A percentile compares a stretch with the other conserved stretches of the same genome.
Evolutionary conservation across 2,329 filamentous ascomycete genomes (phyloP).

Genomic region (Clarireedia homoeocarpa): DNA sequence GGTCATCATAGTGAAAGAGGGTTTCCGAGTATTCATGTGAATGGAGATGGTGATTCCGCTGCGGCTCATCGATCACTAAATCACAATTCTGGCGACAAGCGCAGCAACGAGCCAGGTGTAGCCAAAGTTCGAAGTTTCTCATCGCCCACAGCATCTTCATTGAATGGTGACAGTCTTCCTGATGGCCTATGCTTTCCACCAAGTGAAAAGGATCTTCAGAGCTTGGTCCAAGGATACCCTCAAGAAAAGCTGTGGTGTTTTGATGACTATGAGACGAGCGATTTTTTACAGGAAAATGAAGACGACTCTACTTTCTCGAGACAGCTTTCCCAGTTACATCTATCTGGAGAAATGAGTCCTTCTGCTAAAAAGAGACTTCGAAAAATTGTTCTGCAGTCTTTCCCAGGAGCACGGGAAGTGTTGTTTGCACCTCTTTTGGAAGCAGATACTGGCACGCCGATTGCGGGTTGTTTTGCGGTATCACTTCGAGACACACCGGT

Average conservation of each 20-base stretch:
- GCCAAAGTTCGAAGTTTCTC: constrained; percentile 6
- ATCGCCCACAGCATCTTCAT: background rate
- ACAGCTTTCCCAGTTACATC: background rate
- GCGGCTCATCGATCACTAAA: background rate
- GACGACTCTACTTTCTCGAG: background rate
- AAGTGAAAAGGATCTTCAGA: constrained; percentile 3
- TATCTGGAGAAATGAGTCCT: background rate
- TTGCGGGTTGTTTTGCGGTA: constrained; percentile 27
- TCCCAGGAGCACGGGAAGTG: constrained; percentile 31
- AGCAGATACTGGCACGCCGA: constrained; percentile 31
- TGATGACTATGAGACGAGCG: constrained; percentile 1
- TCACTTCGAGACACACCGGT: constrained; percentile 24
- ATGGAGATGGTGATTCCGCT: background rate
- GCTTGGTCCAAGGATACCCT: background rate
- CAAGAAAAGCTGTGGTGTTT: constrained; percentile 6
- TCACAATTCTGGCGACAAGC: background rate
- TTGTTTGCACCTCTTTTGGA: constrained; percentile 35
- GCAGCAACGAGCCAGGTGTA: constrained; percentile 1
- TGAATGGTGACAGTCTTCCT: background rate
- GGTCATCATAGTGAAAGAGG: too few species aligned
- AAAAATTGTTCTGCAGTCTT: constrained; percentile 1
- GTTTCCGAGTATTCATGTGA: background rate
- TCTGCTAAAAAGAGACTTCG: background rate
- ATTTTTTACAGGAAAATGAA: background rate
- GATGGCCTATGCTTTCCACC: background rate